These are phyloP conservation scores for Voacanga thouarsii DNA, from an alignment of 257 asterid genomes.

Conservation along the genomic window DNA sequence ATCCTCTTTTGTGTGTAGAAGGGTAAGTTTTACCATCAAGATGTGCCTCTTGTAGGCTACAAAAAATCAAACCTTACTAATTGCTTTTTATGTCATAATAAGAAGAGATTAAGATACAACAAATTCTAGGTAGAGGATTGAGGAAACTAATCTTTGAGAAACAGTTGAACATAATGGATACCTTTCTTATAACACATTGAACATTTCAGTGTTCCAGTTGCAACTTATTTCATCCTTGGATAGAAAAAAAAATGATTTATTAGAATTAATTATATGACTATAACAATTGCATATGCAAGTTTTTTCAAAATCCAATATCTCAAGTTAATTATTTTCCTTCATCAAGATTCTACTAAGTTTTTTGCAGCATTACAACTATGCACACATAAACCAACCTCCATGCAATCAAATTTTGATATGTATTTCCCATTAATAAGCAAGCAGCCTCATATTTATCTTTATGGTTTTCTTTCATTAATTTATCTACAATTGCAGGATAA, in stretches of 20 bases:
- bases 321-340: neutral
- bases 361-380: too few species aligned
- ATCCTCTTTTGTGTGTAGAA: constrained; percentile 79
- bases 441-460: too few species aligned
- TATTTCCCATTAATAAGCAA: too few species aligned
- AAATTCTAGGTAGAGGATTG: neutral
- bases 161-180: neutral
- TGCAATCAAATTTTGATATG: too few species aligned
- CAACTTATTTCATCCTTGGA: neutral
- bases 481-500: too few species aligned
- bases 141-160: too few species aligned
- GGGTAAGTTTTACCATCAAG: constrained; percentile 45
- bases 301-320: neutral
- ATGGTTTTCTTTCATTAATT: too few species aligned
- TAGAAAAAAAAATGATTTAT: neutral
- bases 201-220: neutral
- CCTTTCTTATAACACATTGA: neutral
- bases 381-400: too few species aligned
- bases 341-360: too few species aligned
- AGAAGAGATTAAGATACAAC: neutral
- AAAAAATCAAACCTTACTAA: too few species aligned
- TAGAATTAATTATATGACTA: neutral
- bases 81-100: neutral
- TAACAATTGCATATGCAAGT: neutral
- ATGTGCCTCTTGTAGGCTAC: neutral